Conservation (phyloP, 495 filamentous ascomycete genomes). For the Aspergillus biplanus region DNA sequence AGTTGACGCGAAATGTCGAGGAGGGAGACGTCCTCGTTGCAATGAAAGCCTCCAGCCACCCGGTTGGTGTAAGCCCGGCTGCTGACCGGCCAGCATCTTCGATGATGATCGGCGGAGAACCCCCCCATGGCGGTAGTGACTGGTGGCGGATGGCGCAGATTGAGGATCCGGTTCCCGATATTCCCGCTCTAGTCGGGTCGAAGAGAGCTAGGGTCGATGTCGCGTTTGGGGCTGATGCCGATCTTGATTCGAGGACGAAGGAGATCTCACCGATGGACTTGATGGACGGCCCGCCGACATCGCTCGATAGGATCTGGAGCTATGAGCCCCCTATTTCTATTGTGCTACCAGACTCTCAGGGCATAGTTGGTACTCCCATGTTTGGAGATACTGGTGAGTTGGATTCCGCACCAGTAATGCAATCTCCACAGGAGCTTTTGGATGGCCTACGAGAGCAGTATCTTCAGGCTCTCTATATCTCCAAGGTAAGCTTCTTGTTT, state of each 20-base stretch:
- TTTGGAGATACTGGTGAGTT: slow-evolving; percentile 22
- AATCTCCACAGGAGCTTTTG: slow-evolving; percentile 65
- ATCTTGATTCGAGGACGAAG: slow-evolving; percentile 14
- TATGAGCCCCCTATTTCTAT: slow-evolving; percentile 9
- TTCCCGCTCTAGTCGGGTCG: slow-evolving; percentile 20
- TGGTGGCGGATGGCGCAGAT: slow-evolving; percentile 48
- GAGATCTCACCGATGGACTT: slow-evolving; percentile 30
- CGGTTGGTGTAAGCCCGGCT: slow-evolving; percentile 39
- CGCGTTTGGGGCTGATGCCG: slow-evolving; percentile 37
- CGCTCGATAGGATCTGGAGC: slow-evolving; percentile 19
- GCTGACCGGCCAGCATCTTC: slow-evolving; percentile 35
- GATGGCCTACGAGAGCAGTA: slow-evolving; percentile 77
- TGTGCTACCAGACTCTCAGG: slow-evolving; percentile 23
- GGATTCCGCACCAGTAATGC: slow-evolving; percentile 32
- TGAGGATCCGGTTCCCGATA: slow-evolving; percentile 35
- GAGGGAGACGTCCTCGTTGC: slow-evolving; percentile 41
- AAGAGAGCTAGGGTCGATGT: slow-evolving; percentile 36
- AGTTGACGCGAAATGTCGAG: slow-evolving; percentile 65
- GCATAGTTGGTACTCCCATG: slow-evolving; percentile 2
- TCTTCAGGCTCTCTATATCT: slow-evolving; percentile 85
- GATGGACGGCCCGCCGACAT: background rate
- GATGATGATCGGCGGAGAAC: background rate
- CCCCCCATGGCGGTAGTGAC: slow-evolving; percentile 22
- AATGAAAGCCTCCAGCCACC: slow-evolving; percentile 41
- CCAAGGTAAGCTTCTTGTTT: slow-evolving; percentile 59